Conservation (phyloP, 768 basidiomycete genomes). For the Suillus ampliporus region DNA sequence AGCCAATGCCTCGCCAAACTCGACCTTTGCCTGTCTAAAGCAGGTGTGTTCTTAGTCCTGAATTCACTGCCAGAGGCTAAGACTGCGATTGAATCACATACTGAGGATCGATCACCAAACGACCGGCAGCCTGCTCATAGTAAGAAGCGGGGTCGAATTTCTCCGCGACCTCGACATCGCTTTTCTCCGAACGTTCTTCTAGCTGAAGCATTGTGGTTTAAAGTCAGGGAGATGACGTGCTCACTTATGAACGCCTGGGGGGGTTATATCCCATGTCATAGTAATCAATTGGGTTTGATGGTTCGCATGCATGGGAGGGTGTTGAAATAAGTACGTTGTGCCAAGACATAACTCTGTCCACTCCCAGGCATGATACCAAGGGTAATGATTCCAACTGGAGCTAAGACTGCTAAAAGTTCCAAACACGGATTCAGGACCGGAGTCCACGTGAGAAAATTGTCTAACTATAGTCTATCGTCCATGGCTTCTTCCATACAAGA, state of each 20-base stretch:
- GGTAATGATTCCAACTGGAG: neutral
- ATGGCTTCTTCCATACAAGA: neutral
- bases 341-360: neutral
- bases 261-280: neutral
- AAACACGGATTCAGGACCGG: too few species aligned
- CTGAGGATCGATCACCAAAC: constrained; percentile 67
- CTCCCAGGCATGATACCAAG: neutral
- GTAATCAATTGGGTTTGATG: neutral
- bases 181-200: neutral
- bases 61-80: neutral
- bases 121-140: constrained; percentile 62
- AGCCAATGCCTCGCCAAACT: constrained; percentile 54
- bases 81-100: constrained; percentile 33
- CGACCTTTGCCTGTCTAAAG: constrained; percentile 51
- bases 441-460: neutral
- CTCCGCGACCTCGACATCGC: constrained; percentile 11
- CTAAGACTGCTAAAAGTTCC: too few species aligned
- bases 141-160: constrained; percentile 45
- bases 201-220: neutral
- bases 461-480: too few species aligned
- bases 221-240: neutral
- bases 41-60: neutral
- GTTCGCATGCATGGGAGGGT: neutral
- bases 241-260: neutral
- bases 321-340: neutral